Evolutionary conservation across 1,139 yeast genomes (phyloP).

Genomic region (Pichia sp.): DNA sequence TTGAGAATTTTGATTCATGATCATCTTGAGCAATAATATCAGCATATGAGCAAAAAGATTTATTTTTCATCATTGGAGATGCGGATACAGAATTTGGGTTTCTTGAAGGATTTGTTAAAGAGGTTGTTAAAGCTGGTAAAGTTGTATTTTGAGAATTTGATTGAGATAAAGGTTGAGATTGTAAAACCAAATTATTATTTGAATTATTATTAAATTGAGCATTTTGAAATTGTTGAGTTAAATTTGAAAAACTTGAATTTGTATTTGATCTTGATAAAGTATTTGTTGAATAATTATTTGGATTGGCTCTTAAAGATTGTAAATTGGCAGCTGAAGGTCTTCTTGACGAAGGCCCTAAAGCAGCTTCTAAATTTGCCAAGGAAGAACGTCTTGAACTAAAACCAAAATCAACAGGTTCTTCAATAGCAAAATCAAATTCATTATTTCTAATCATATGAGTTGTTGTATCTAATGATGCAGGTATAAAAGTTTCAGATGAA

Average conservation of each 20-base stretch:
- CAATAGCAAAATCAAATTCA: conserved; percentile 1
- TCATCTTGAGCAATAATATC: conserved; percentile 68
- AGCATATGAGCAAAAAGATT: conserved; percentile 74
- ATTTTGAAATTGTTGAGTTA: conserved; percentile 23
- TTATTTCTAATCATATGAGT: conserved; percentile 36
- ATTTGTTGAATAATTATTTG: too few relatives aligned
- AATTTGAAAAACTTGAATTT: conserved; percentile 22
- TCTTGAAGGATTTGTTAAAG: conserved; percentile 17
- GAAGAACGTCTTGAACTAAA: conserved; percentile 58
- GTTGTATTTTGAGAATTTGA: conserved; percentile 2
- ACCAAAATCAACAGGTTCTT: conserved; percentile 44
- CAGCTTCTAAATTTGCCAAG: conserved; percentile 55
- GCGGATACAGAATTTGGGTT: conserved; percentile 29
- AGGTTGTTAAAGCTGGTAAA: conserved; percentile 5
- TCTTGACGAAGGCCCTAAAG: conserved; percentile 25
- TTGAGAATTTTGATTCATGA: conserved; percentile 28
- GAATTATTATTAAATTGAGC: neutral
- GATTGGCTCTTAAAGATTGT: conserved; percentile 13
- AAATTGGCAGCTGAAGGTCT: conserved; percentile 17
- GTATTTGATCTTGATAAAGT: conserved; percentile 19
- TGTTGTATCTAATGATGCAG: conserved; percentile 78
- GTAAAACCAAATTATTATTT: too few relatives aligned
- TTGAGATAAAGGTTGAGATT: neutral
- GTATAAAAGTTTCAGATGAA: conserved; percentile 63
- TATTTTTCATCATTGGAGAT: conserved; percentile 34